Evolutionary conservation across 371 early-diverging fungal genomes (phyloP), one percentile per base, ranked within the genome.

Genomic region (Haplosporangium sp.): DNA sequence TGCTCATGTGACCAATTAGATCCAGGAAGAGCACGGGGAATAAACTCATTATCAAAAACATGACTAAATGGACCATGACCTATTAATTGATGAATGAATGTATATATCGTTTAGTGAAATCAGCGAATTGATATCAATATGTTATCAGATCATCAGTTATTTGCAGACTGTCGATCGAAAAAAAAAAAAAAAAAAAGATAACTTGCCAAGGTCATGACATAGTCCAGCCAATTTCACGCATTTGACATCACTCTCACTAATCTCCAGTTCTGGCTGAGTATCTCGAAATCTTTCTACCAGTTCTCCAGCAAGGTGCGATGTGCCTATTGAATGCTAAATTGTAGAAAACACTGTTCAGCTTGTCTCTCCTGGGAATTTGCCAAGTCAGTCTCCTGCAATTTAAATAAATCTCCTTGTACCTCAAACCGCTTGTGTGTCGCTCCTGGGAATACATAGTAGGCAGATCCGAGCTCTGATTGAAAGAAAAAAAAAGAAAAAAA

Each of bases 51-150:
- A 75, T 98, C 99, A 86, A 98, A 98, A 13, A 97, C 85, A 83
- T 98, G 99, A 71, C 95, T 94, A 83, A 94, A 98, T 1, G 98
- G 98, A 2, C 98, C 98, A 84, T 98, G 95, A 2, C 94, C 94
- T 88, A 0, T 63, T 20, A 15, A 2, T n/a, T n/a, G 40, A 61
- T 59, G 19, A 19, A 20, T 15, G 35, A n/a, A 6, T 7, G 13
- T 34, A 17, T 10, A 48, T 13, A 13, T 10, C 45, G 15, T 55
- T 55, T 55, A 55, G 55, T 20, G 52, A 34, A 20, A 34, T 55
- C 15, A 15, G 27, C 1, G 27, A 27, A 27, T 27, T 27, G 27
- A 27, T 27, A 34, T 55, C 27, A 55, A 55, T 10, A 35, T 27
- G 5, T 53, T 48, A 4, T 59, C 9, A 20, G 8, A 59, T 45